Conservation (phyloP, 2,329 filamentous ascomycete species). For the Pseudofabraea citricarpa region DNA sequence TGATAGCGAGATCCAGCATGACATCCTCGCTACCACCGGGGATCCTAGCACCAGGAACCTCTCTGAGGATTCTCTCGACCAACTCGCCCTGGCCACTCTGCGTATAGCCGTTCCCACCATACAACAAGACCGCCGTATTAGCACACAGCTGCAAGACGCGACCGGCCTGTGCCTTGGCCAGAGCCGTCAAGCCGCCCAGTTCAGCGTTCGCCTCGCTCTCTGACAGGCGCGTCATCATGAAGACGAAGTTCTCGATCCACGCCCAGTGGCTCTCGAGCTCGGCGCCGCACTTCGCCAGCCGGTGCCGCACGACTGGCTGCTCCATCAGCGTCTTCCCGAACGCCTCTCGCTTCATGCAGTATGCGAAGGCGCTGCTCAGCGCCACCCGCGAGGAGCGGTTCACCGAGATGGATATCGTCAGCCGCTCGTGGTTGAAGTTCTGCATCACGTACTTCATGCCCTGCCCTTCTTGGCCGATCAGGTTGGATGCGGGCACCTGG, state of each 20-base stretch:
- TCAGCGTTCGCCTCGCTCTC: conserved; percentile 56
- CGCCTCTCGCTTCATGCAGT: conserved; percentile 60
- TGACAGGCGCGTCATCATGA: conserved; percentile 58
- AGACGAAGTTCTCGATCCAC: conserved; percentile 69
- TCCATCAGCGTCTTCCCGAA: conserved; percentile 67
- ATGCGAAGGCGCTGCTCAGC: conserved; percentile 53
- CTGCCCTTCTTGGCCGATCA: conserved; percentile 64
- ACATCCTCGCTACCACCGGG: conserved; percentile 71
- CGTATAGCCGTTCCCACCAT: conserved; percentile 71
- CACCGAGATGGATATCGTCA: conserved; percentile 60
- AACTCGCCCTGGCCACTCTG: conserved; percentile 52
- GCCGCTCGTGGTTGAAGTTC: conserved; percentile 76
- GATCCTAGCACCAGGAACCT: conserved; percentile 57
- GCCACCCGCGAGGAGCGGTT: conserved; percentile 60
- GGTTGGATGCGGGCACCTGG: conserved; percentile 63
- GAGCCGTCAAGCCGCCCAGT: conserved; percentile 66
- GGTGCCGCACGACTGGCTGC: conserved; percentile 68
- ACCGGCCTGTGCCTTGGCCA: conserved; percentile 68
- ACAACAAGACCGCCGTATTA: conserved; percentile 62
- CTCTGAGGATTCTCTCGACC: conserved; percentile 60
- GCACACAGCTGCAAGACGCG: conserved; percentile 70
- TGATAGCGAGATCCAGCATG: conserved; percentile 62
- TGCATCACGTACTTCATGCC: conserved; percentile 75
- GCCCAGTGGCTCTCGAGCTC: conserved; percentile 66
- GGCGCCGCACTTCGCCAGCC: conserved; percentile 66